These are phyloP conservation scores for Eucalyptus victrix DNA, from an alignment of 345 rosid genomes.

Conservation along the genomic window DNA sequence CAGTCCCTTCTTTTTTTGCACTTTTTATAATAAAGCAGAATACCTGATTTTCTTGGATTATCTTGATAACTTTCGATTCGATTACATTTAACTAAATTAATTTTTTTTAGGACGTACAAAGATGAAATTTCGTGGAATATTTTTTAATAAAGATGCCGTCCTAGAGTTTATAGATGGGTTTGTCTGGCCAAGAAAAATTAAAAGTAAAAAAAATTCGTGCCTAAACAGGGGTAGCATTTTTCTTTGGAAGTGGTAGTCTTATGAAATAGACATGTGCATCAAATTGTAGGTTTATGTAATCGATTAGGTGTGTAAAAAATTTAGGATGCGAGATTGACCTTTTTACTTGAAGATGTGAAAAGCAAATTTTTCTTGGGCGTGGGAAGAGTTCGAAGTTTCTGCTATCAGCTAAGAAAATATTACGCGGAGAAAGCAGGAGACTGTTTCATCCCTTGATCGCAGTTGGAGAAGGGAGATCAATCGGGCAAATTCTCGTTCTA, in stretches of 20 bases:
- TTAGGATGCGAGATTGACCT: background rate
- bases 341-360: background rate
- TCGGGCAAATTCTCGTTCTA: background rate
- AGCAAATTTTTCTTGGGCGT: background rate
- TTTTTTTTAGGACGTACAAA: background rate
- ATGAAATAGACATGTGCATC: background rate
- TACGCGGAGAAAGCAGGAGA: background rate
- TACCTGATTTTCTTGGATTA: background rate
- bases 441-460: background rate
- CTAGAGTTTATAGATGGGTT: background rate
- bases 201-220: background rate
- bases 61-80: background rate
- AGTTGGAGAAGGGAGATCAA: background rate
- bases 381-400: background rate
- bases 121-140: background rate
- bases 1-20: background rate
- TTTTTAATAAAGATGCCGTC: background rate
- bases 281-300: background rate
- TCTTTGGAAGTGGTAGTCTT: background rate
- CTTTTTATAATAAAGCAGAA: background rate
- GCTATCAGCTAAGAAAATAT: background rate
- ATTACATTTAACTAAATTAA: background rate
- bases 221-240: background rate
- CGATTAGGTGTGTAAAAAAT: background rate
- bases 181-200: background rate